Percentiles rank a stretch among this genome's conserved stretches.
Conservation (phyloP, 768 basidiomycete genomes). For the Pulveroboletus sp. region DNA sequence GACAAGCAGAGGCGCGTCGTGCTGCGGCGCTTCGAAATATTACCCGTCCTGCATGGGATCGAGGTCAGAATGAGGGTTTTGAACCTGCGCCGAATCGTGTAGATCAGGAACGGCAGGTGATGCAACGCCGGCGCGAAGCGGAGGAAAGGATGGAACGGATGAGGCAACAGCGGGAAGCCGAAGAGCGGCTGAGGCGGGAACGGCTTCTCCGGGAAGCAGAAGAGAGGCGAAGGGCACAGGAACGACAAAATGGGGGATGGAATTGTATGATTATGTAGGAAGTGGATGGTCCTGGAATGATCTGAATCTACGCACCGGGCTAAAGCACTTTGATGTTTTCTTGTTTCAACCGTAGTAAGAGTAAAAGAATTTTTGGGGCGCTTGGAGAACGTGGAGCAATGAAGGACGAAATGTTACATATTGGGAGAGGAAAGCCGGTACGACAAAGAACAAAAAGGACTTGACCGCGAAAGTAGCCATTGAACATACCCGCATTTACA, state of each 20-base stretch:
- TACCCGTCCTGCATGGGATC: not conserved
- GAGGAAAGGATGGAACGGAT: not conserved
- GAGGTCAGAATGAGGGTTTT: not conserved
- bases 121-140: constrained; percentile 2
- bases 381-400: too few relatives aligned
- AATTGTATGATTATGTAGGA: constrained; percentile 26
- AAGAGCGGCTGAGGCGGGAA: not conserved
- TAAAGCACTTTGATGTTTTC: too few relatives aligned
- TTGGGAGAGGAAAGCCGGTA: too few relatives aligned
- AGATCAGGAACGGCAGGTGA: not conserved
- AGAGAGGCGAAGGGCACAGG: constrained; percentile 6
- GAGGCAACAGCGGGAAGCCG: not conserved
- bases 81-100: too few relatives aligned
- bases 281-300: not conserved
- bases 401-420: too few relatives aligned
- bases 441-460: too few relatives aligned
- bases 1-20: constrained; percentile 14
- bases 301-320: too few relatives aligned
- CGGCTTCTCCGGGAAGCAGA: constrained; percentile 4
- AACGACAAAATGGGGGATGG: constrained; percentile 12
- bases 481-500: too few relatives aligned
- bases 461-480: too few relatives aligned
- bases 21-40: not conserved
- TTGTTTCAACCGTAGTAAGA: too few relatives aligned
- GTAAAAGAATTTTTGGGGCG: too few relatives aligned